These are phyloP conservation scores for Pseudovirgaria hyperparasitica DNA, from an alignment of 2,329 filamentous ascomycete species.

Conservation along the genomic window DNA sequence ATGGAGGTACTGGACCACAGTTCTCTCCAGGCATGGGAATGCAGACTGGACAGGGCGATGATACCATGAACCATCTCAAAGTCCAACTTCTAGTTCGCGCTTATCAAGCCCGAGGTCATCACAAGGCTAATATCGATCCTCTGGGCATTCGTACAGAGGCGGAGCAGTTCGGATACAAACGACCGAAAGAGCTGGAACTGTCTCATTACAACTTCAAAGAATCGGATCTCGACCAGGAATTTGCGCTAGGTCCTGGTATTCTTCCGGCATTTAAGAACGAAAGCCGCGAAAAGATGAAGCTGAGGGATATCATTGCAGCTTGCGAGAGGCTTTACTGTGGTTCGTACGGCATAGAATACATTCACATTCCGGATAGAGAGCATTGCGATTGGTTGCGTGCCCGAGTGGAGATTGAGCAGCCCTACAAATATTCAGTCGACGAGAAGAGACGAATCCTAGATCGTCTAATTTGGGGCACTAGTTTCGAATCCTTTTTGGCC, in stretches of 20 bases:
- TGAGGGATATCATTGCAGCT: slow-evolving; percentile 82
- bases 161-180: slow-evolving; percentile 71
- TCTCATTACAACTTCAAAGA: slow-evolving; percentile 94
- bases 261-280: slow-evolving; percentile 86
- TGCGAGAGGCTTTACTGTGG: slow-evolving; percentile 96
- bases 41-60: slow-evolving; percentile 55
- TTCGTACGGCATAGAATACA: slow-evolving; percentile 96
- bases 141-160: slow-evolving; percentile 83
- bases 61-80: slow-evolving; percentile 93
- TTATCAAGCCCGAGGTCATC: slow-evolving; percentile 94
- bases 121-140: slow-evolving; percentile 96
- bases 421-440: slow-evolving; percentile 95
- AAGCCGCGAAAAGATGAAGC: slow-evolving; percentile 84
- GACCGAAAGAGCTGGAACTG: slow-evolving; percentile 83
- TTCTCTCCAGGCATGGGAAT: slow-evolving; percentile 57
- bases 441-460: slow-evolving; percentile 97
- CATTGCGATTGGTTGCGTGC: slow-evolving; percentile 98
- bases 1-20: slow-evolving; percentile 59
- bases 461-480: slow-evolving; percentile 95
- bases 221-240: slow-evolving; percentile 85
- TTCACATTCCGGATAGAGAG: slow-evolving; percentile 93
- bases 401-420: slow-evolving; percentile 82
- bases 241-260: slow-evolving; percentile 85
- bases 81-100: slow-evolving; percentile 94
- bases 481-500: slow-evolving; percentile 88